phyloP scores from a whole-genome alignment of 2,329 filamentous ascomycete genomes.

The Fusarium hostae region DNA sequence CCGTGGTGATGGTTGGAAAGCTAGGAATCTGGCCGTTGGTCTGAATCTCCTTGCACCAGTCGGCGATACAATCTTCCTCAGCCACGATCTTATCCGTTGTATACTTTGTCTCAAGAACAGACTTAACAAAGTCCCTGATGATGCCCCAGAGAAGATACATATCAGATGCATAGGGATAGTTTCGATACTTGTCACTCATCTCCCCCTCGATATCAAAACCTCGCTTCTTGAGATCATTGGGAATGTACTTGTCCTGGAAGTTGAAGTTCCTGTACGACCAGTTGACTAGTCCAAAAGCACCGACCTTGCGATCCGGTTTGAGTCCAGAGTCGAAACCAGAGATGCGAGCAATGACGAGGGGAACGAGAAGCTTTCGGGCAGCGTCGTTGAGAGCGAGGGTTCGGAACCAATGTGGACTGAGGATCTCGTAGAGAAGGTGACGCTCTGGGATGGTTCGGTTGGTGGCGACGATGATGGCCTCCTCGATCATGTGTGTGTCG shows the following conservation, averaged over 20 bases:
- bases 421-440: conserved; percentile 22
- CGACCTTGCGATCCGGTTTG: background rate
- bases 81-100: background rate
- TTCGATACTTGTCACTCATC: conserved; percentile 22
- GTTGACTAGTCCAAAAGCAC: background rate
- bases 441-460: conserved; percentile 24
- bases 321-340: conserved; percentile 8
- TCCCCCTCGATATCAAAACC: conserved; percentile 23
- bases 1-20: conserved; percentile 27
- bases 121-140: conserved; percentile 21
- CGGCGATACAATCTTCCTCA: background rate
- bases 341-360: conserved; percentile 17
- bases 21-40: conserved; percentile 7
- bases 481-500: conserved; percentile 32
- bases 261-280: conserved; percentile 33
- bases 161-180: conserved; percentile 27
- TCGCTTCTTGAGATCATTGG: conserved; percentile 37
- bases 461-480: conserved; percentile 33
- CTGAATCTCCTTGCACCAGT: conserved; percentile 30
- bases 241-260: conserved; percentile 34
- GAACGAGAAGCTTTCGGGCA: conserved; percentile 12
- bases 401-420: conserved; percentile 32
- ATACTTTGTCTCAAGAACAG: conserved; percentile 24
- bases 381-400: conserved; percentile 24
- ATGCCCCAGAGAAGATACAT: conserved; percentile 17